A percentile compares a stretch with the other conserved stretches of the same genome.
Evolutionary conservation across 148 eudicot genomes (phyloP).

Genomic region (Oxyria digyna): DNA sequence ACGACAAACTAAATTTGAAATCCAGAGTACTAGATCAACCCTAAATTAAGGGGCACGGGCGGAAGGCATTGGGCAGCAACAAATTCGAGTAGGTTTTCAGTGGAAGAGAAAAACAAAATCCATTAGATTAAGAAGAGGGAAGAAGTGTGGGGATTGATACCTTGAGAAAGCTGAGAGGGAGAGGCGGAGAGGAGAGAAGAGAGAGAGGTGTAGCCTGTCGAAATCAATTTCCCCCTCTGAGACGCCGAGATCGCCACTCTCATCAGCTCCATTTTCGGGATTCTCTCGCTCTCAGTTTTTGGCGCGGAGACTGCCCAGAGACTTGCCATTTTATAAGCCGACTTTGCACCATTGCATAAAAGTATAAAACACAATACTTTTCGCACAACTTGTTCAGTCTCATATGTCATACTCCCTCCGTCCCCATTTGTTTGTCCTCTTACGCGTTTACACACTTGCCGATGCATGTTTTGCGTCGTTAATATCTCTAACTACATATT

Average conservation of each 20-base stretch:
- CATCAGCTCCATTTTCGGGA: conserved; percentile 45
- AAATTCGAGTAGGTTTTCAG: neutral
- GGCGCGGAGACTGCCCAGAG: conserved; percentile 1
- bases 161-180: conserved; percentile 46
- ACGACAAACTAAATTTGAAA: neutral
- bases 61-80: neutral
- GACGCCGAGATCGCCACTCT: conserved; percentile 50
- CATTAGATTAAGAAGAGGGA: neutral
- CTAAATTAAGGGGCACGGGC: neutral
- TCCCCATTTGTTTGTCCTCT: no score
- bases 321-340: no score
- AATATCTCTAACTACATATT: no score
- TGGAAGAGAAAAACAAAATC: neutral
- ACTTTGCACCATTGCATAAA: no score
- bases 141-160: conserved; percentile 14
- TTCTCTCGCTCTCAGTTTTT: conserved; percentile 7
- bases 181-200: conserved; percentile 52
- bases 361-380: no score
- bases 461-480: no score
- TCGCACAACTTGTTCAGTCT: no score
- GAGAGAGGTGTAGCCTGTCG: conserved; percentile 75
- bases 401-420: no score
- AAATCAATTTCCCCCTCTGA: conserved; percentile 54
- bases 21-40: neutral
- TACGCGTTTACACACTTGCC: no score